Evolutionary conservation across 2,329 filamentous ascomycete genomes (phyloP).

Genomic region (Claviceps arundinis): DNA sequence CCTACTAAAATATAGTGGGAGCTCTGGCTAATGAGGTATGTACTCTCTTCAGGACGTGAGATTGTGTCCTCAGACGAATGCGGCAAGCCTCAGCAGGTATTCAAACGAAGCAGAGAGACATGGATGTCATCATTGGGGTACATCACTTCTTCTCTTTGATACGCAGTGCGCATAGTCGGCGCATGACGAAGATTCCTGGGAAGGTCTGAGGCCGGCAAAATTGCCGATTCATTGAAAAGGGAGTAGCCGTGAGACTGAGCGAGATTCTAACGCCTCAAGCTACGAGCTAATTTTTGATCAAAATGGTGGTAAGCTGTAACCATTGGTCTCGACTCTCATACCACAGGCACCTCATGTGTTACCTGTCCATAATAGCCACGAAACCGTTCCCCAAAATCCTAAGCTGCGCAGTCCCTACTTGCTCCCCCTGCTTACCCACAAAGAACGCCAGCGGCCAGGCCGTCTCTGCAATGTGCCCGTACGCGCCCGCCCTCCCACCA

Average conservation of each 20-base stretch:
- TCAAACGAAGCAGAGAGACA: too few relatives aligned
- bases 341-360: neutral
- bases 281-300: neutral
- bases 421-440: neutral
- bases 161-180: neutral
- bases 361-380: neutral
- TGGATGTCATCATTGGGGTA: neutral
- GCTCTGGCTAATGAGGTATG: too few relatives aligned
- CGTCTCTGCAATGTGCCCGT: too few relatives aligned
- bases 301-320: neutral
- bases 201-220: neutral
- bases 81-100: too few relatives aligned
- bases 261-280: neutral
- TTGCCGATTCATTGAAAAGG: neutral
- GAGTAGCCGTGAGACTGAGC: neutral
- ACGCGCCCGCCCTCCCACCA: too few relatives aligned
- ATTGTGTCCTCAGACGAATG: too few relatives aligned
- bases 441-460: too few relatives aligned
- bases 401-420: neutral
- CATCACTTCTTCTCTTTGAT: neutral
- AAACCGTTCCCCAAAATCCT: neutral
- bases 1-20: too few relatives aligned
- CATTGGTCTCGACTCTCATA: neutral
- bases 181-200: neutral
- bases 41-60: too few relatives aligned